Evolutionary conservation across 208 protist species (phyloP).

Genomic region (Sergeia podlipaevii): DNA sequence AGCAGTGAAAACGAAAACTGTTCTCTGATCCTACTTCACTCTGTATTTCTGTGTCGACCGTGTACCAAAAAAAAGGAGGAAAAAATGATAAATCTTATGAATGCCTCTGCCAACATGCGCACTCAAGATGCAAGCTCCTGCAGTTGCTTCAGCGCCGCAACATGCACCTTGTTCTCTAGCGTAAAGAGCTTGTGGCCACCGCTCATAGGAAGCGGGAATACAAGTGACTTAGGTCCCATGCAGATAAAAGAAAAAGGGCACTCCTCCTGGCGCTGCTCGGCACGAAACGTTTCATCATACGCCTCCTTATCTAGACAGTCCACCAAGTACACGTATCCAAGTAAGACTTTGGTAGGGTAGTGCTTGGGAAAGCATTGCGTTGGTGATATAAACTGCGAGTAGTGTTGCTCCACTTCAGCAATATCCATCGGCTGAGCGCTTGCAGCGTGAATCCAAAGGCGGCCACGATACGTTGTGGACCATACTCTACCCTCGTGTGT

Average conservation of each 20-base stretch:
- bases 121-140: conserved; percentile 30
- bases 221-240: conserved; percentile 56
- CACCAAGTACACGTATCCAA: conserved; percentile 88
- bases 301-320: conserved; percentile 65
- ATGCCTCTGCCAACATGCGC: neutral
- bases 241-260: conserved; percentile 90
- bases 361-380: conserved; percentile 67
- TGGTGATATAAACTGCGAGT: conserved; percentile 49
- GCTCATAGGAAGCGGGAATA: conserved; percentile 85
- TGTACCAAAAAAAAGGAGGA: neutral
- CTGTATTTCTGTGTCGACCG: no score
- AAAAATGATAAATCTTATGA: no score
- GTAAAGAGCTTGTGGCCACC: conserved; percentile 90
- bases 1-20: no score
- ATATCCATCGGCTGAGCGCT: conserved; percentile 61
- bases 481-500: conserved; percentile 88
- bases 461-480: conserved; percentile 78
- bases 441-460: conserved; percentile 91
- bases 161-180: conserved; percentile 68
- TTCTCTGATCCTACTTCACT: no score
- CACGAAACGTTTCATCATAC: conserved; percentile 49
- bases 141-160: conserved; percentile 73
- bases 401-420: conserved; percentile 64
- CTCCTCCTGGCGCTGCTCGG: conserved; percentile 66
- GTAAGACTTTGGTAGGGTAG: conserved; percentile 86